Percentiles rank a stretch among this genome's conserved stretches.
Evolutionary conservation across 352 stramenopile genomes (phyloP).

Genomic region (Globisporangium acanthophoron): DNA sequence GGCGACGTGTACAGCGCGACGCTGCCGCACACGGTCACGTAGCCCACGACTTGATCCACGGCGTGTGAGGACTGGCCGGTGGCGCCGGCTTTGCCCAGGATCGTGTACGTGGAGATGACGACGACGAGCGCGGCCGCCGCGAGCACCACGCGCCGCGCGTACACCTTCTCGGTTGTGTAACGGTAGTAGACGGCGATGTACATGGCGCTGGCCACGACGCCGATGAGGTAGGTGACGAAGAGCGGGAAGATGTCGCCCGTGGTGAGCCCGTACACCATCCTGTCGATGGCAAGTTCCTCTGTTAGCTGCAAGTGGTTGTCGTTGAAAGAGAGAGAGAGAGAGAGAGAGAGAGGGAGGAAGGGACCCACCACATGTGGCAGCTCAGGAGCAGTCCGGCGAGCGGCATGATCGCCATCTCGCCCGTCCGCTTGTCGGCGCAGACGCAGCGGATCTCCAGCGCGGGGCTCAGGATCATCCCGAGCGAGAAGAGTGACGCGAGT

Average conservation of each 20-base stretch:
- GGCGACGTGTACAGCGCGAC: slow-evolving; percentile 25
- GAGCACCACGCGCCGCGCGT: slow-evolving; percentile 2
- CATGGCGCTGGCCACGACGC: slow-evolving; percentile 15
- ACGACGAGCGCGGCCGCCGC: not conserved
- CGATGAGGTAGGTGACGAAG: slow-evolving; percentile 26
- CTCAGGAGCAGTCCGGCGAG: slow-evolving; percentile 5
- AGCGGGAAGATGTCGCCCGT: slow-evolving; percentile 23
- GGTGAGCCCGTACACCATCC: slow-evolving; percentile 9
- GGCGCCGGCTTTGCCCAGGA: slow-evolving; percentile 9
- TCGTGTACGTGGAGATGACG: slow-evolving; percentile 5
- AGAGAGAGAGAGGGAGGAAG: not conserved
- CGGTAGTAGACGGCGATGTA: slow-evolving; percentile 24
- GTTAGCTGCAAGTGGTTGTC: too few species aligned
- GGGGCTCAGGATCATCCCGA: slow-evolving; percentile 26
- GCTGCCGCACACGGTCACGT: slow-evolving; percentile 15
- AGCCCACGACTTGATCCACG: slow-evolving; percentile 5
- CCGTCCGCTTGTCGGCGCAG: slow-evolving; percentile 6
- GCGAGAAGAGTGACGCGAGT: slow-evolving; percentile 18
- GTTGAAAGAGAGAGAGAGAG: not conserved
- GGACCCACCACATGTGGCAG: slow-evolving; percentile 18
- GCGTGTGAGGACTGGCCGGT: slow-evolving; percentile 10
- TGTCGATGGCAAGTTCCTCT: not conserved
- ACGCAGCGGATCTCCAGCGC: slow-evolving; percentile 10
- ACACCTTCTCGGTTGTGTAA: slow-evolving; percentile 9
- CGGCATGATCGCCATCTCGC: slow-evolving; percentile 14